Percentiles rank a stretch among this genome's conserved stretches.
These are phyloP conservation scores for Ascochyta pisi DNA, from an alignment of 2,329 filamentous ascomycete species.

Conservation along the genomic window DNA sequence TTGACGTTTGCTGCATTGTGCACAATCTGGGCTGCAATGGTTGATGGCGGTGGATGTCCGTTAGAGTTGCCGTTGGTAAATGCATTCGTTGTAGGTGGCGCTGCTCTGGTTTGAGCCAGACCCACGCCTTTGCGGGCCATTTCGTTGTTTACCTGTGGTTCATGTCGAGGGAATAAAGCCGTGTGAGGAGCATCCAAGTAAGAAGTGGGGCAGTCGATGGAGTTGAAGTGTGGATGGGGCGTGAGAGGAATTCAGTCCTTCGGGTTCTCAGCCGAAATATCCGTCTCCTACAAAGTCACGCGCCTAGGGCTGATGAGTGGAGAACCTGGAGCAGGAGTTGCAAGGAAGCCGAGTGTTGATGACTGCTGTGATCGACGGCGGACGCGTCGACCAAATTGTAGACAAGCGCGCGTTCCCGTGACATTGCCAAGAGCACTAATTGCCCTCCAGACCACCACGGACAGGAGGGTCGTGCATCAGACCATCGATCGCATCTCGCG, in stretches of 20 bases:
- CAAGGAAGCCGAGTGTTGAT: not conserved
- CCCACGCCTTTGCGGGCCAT: constrained; percentile 53
- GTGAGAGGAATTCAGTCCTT: not conserved
- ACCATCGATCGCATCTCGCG: constrained; percentile 2
- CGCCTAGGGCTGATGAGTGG: not conserved
- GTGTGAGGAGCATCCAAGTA: constrained; percentile 4
- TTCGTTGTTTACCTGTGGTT: constrained; percentile 29
- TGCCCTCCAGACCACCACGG: constrained; percentile 13
- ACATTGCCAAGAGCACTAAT: constrained; percentile 27
- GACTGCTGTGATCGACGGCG: constrained; percentile 13
- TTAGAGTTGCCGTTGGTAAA: constrained; percentile 22
- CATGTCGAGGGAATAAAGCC: constrained; percentile 28
- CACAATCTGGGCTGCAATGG: constrained; percentile 85
- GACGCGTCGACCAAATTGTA: constrained; percentile 24
- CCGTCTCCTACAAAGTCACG: not conserved
- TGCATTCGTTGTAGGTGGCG: constrained; percentile 30
- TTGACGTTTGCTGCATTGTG: constrained; percentile 75
- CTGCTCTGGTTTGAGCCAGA: constrained; percentile 38
- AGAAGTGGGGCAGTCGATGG: constrained; percentile 5
- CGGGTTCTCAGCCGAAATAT: not conserved
- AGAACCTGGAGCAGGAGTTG: not conserved
- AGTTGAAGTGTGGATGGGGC: not conserved
- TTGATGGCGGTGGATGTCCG: constrained; percentile 67
- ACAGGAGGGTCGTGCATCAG: constrained; percentile 12
- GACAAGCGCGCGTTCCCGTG: constrained; percentile 30